Percentiles rank a stretch among this genome's conserved stretches.
These are phyloP conservation scores for Emydomyces testavorans DNA, from an alignment of 2,329 filamentous ascomycete species.

Conservation along the genomic window DNA sequence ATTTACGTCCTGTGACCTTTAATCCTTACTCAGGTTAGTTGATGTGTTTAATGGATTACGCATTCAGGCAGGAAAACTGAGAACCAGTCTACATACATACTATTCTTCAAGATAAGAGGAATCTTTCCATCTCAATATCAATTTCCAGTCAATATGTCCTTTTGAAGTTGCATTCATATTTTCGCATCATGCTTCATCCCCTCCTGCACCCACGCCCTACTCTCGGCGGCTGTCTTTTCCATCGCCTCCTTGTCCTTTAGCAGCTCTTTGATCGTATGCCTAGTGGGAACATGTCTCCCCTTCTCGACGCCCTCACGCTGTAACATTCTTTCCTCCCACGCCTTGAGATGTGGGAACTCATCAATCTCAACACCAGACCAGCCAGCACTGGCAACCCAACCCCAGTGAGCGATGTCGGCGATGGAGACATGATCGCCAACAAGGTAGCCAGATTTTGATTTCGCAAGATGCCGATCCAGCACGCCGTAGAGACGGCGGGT, in stretches of 20 bases:
- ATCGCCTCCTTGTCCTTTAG: slow-evolving; percentile 45
- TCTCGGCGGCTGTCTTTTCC: slow-evolving; percentile 43
- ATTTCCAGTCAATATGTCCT: too few species aligned
- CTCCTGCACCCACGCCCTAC: slow-evolving; percentile 54
- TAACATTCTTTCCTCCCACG: slow-evolving; percentile 63
- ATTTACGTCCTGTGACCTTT: too few species aligned
- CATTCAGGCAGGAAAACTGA: too few species aligned
- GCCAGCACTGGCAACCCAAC: slow-evolving; percentile 55
- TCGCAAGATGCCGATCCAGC: slow-evolving; percentile 57
- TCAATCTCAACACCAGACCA: slow-evolving; percentile 57
- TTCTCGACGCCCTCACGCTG: slow-evolving; percentile 61
- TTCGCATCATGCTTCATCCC: slow-evolving; percentile 58
- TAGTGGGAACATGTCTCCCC: slow-evolving; percentile 59
- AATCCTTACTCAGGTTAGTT: too few species aligned
- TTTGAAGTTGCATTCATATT: slow-evolving; percentile 29
- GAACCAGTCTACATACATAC: too few species aligned
- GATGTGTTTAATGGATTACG: too few species aligned
- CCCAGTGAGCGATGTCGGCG: slow-evolving; percentile 70
- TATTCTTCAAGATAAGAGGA: too few species aligned
- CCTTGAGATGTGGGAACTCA: slow-evolving; percentile 63
- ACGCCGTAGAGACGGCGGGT: slow-evolving; percentile 70
- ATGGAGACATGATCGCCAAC: slow-evolving; percentile 39
- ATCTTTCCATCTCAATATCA: too few species aligned
- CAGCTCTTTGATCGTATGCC: slow-evolving; percentile 50
- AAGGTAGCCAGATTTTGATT: slow-evolving; percentile 41